Conservation (phyloP, 768 basidiomycete genomes). For the Russula lepida region DNA sequence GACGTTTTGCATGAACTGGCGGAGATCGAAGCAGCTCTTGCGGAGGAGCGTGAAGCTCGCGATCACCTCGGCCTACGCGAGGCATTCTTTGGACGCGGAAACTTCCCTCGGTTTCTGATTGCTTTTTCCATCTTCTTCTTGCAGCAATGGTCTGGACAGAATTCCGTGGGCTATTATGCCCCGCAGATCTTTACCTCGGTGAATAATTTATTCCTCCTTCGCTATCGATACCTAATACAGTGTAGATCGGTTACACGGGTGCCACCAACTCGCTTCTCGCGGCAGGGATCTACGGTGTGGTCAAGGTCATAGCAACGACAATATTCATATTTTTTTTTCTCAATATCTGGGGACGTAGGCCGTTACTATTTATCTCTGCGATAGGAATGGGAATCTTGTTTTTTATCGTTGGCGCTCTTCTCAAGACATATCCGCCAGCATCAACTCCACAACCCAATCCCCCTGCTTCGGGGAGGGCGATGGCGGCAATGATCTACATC, state of each 20-base stretch:
- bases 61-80: slow-evolving; percentile 57
- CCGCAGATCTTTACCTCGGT: slow-evolving; percentile 66
- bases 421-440: slow-evolving; percentile 66
- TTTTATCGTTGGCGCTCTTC: slow-evolving; percentile 77
- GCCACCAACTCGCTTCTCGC: slow-evolving; percentile 56
- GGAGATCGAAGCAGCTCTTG: slow-evolving; percentile 75
- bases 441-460: slow-evolving; percentile 26
- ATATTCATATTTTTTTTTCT: slow-evolving; percentile 61
- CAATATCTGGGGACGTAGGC: slow-evolving; percentile 60
- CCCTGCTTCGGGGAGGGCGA: slow-evolving; percentile 54
- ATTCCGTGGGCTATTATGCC: slow-evolving; percentile 69
- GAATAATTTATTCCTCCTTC: slow-evolving; percentile 18
- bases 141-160: slow-evolving; percentile 82
- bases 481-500: slow-evolving; percentile 82
- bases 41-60: slow-evolving; percentile 61
- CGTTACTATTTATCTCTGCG: slow-evolving; percentile 63
- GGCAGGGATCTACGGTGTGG: slow-evolving; percentile 59
- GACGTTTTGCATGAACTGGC: slow-evolving; percentile 52
- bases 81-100: slow-evolving; percentile 76
- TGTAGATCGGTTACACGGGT: slow-evolving; percentile 57
- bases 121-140: slow-evolving; percentile 72
- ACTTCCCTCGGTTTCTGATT: slow-evolving; percentile 76
- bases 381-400: slow-evolving; percentile 73
- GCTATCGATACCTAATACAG: not conserved
- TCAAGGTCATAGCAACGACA: slow-evolving; percentile 59